phyloP scores from a whole-genome alignment of 495 filamentous ascomycete genomes.

The Aspergillus leporis region DNA sequence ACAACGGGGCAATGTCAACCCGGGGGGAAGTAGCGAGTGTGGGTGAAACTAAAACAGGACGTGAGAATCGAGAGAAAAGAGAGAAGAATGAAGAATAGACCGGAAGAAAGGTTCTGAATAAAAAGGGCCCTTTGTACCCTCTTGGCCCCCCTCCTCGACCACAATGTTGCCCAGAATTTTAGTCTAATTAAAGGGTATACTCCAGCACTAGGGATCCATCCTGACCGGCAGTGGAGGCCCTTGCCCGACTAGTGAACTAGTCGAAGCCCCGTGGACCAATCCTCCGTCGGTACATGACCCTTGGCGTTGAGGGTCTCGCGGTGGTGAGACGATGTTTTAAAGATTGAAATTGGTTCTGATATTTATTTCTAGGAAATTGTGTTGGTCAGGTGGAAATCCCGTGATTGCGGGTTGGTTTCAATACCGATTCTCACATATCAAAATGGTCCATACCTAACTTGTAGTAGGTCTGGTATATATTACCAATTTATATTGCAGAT shows the following conservation, averaged over 20 bases:
- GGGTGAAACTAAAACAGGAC: constrained; percentile 7
- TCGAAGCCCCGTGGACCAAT: neutral
- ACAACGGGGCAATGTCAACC: neutral
- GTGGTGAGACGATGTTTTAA: neutral
- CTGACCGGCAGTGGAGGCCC: too few species aligned
- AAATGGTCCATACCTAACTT: too few species aligned
- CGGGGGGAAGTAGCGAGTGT: constrained; percentile 27
- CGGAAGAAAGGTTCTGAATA: neutral
- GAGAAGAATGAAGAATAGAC: constrained; percentile 3
- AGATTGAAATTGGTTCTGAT: neutral
- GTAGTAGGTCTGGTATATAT: too few species aligned
- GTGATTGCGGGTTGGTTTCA: too few species aligned
- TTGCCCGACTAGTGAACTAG: neutral
- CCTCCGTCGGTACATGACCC: neutral
- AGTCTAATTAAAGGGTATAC: constrained; percentile 4
- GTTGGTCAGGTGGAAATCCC: too few species aligned
- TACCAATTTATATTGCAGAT: neutral
- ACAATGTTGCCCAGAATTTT: neutral
- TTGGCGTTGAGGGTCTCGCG: neutral
- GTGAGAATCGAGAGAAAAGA: neutral
- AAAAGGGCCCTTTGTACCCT: neutral
- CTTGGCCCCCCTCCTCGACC: neutral
- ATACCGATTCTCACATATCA: too few species aligned
- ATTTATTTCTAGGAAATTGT: too few species aligned
- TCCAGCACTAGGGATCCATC: neutral